Conservation (phyloP, 129 eudicot genomes). For the Flaveria ramosissima region DNA sequence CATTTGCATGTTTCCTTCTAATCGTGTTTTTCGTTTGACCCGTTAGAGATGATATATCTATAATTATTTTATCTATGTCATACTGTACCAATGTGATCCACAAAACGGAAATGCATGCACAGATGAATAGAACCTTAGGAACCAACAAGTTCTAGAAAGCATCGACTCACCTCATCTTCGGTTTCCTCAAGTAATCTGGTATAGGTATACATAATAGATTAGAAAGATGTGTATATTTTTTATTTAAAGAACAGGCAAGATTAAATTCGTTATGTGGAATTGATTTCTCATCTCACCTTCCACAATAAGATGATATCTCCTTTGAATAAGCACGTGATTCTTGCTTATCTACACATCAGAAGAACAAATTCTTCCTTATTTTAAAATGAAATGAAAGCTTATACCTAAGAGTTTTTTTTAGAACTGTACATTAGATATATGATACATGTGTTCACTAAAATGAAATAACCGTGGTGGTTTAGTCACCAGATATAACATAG, state of each 20-base stretch:
- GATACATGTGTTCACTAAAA: neutral
- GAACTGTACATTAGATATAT: neutral
- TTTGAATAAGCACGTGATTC: constrained; percentile 92
- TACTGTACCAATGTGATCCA: constrained; percentile 1
- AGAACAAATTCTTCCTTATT: constrained; percentile 16
- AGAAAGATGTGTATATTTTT: neutral
- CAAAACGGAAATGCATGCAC: constrained; percentile 7
- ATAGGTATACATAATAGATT: constrained; percentile 1
- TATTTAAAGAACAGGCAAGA: neutral
- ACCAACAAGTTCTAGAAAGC: constrained; percentile 15
- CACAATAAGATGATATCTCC: constrained; percentile 95
- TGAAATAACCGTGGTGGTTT: constrained; percentile 15
- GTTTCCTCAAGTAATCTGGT: constrained; percentile 95
- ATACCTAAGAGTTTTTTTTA: neutral
- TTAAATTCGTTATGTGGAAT: neutral
- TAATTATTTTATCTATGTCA: neutral
- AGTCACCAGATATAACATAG: constrained; percentile 14
- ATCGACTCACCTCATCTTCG: constrained; percentile 81
- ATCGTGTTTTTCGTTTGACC: neutral
- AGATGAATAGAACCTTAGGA: neutral
- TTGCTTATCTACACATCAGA: constrained; percentile 66
- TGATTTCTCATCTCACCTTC: constrained; percentile 58
- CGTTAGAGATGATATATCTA: neutral
- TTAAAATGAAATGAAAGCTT: neutral
- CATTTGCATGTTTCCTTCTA: neutral